A percentile compares a stretch with the other conserved stretches of the same genome.
Evolutionary conservation across 1,284 basidiomycete species (phyloP).

Genomic region (Ceratobasidium sp.): DNA sequence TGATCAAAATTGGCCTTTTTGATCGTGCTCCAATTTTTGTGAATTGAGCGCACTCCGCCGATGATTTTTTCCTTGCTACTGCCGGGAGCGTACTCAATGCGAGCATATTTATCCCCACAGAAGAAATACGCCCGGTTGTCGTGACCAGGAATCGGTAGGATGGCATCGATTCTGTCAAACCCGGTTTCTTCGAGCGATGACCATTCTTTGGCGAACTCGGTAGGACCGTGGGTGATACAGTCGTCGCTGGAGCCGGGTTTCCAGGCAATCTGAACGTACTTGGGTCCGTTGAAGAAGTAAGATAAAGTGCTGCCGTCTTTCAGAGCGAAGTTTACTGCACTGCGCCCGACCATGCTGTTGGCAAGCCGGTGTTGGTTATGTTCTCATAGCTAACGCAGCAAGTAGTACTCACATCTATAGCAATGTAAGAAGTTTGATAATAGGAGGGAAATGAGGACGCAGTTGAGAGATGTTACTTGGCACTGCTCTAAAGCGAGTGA

Average conservation of each 20-base stretch:
- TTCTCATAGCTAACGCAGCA: neutral
- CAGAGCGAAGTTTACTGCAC: neutral
- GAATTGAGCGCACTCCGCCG: neutral
- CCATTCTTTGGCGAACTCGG: neutral
- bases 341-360: neutral
- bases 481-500: too few species aligned
- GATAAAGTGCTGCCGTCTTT: neutral
- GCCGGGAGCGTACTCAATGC: conserved; percentile 17
- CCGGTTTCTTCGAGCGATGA: neutral
- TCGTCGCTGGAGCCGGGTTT: conserved; percentile 1
- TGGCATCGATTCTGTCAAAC: conserved; percentile 15
- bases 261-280: conserved; percentile 11
- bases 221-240: neutral
- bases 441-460: too few species aligned
- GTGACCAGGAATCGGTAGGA: conserved; percentile 13
- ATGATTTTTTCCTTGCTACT: neutral
- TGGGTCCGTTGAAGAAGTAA: neutral
- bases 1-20: neutral
- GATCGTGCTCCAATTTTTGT: neutral
- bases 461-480: too few species aligned
- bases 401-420: neutral
- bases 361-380: neutral
- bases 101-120: conserved; percentile 16
- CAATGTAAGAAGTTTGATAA: neutral
- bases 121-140: conserved; percentile 17